These are phyloP conservation scores for Xylaria sp. DNA, from an alignment of 2,329 filamentous ascomycete genomes.

Conservation along the genomic window DNA sequence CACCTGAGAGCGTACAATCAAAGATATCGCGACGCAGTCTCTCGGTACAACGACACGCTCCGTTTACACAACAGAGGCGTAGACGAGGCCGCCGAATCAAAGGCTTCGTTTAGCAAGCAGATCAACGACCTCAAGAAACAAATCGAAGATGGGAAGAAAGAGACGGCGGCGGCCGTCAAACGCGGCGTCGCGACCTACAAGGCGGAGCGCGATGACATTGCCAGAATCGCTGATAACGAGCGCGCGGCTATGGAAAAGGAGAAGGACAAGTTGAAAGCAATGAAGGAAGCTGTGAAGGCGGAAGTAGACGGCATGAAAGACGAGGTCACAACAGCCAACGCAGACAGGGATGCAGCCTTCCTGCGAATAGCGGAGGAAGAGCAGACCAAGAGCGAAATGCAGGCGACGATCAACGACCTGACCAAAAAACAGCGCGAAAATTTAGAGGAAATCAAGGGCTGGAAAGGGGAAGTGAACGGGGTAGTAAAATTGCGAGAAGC, in stretches of 20 bases:
- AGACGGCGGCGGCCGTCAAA: not conserved
- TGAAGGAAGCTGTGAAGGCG: not conserved
- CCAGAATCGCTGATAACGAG: not conserved
- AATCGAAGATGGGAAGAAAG: not conserved
- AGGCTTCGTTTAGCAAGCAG: not conserved
- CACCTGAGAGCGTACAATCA: not conserved
- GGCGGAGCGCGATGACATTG: not conserved
- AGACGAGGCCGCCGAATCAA: not conserved
- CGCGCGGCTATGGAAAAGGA: slow-evolving; percentile 4
- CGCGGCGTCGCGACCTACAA: not conserved
- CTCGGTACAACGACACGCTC: too few relatives aligned
- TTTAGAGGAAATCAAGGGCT: not conserved
- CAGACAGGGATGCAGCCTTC: not conserved
- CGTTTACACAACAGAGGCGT: not conserved
- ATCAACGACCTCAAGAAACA: not conserved
- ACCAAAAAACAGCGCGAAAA: not conserved
- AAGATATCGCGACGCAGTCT: not conserved
- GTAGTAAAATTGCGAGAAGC: not conserved
- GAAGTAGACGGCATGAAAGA: not conserved
- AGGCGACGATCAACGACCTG: not conserved
- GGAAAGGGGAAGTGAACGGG: not conserved
- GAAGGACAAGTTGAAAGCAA: slow-evolving; percentile 1
- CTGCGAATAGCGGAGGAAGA: not conserved
- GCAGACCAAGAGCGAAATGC: not conserved
- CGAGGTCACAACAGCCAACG: not conserved